Evolutionary conservation across 768 basidiomycete genomes (phyloP), one percentile per base, ranked within the genome.

Genomic region (Xerocomellus intermedius): DNA sequence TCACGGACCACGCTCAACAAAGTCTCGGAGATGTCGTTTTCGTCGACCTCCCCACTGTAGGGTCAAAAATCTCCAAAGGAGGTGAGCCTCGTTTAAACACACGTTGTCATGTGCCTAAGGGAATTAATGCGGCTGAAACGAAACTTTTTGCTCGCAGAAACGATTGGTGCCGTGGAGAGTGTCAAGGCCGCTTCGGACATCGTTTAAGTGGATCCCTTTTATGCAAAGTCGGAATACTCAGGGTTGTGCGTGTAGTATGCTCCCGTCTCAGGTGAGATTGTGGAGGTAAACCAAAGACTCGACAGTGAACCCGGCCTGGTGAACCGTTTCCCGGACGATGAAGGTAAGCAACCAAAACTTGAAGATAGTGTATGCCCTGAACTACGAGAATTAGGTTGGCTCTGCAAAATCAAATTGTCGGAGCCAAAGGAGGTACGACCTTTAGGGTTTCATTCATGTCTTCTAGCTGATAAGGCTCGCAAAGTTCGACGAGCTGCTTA

Each of bases 111-210:
- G 12, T 12, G 14, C 28, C 35, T 10, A 9, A 36, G 19, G 58
- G 21, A 26, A 19, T 48, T 47, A 50, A 45, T 21, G 50, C 38
- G 56, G 50, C 38, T 62, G 48, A 55, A 36, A 44, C 38, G 13
- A 32, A 16, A 16, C 26, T 37, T 24, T 28, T 39, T 44, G 5
- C 14, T 35, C 26, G 2, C 57, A 94, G 94, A 89, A 43, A 74
- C 85, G 59, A 89, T 96, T 69, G 94, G 94, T 47, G 91, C 91
- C 8, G 93, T 98, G 10, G 94, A 97, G 73, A 96, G 94, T 58
- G 94, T 97, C 53, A 98, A 98, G 70, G 94, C 94, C 28, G 93
- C 94, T 37, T 95, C 94, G 2, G 94, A 98, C 68, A 94, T 98
- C 67, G 91, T 91, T 45, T 73, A 56, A 70, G 79, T 75, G 24